Conservation (phyloP, 441 rosid genomes). For the Syzygium malaccense region DNA sequence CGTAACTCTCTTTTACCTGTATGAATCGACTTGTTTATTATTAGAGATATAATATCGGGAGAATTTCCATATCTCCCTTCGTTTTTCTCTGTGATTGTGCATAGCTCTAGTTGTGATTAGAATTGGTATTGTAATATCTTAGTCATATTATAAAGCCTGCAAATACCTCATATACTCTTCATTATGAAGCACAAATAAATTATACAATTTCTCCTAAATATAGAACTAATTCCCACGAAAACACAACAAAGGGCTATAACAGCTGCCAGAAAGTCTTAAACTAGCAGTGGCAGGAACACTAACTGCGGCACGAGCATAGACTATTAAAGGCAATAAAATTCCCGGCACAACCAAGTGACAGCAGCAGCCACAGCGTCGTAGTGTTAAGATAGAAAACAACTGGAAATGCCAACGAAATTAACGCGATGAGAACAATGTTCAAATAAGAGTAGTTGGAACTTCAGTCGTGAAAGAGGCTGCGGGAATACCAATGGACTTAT, state of each 20-base stretch:
- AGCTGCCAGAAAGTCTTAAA: background rate
- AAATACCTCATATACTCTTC: too few relatives aligned
- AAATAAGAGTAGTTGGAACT: background rate
- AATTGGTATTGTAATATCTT: too few relatives aligned
- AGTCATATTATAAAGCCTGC: too few relatives aligned
- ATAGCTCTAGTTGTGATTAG: too few relatives aligned
- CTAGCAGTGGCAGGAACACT: background rate
- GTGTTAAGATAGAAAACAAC: background rate
- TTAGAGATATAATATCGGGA: background rate
- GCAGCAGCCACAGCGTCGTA: background rate
- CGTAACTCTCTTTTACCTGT: background rate
- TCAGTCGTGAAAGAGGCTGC: background rate
- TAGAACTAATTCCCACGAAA: background rate
- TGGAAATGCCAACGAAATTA: background rate
- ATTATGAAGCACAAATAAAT: too few relatives aligned
- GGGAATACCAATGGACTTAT: background rate
- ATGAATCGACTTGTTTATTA: background rate
- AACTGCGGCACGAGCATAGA: background rate
- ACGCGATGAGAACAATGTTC: background rate
- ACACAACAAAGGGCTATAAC: background rate
- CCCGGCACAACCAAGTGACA: background rate
- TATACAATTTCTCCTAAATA: too few relatives aligned
- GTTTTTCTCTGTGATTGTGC: too few relatives aligned
- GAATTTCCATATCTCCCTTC: background rate
- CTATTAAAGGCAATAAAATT: background rate